Percentiles rank a stretch among this genome's conserved stretches.
These are phyloP conservation scores for Amyloporia xantha DNA, from an alignment of 768 basidiomycete species.

Conservation along the genomic window DNA sequence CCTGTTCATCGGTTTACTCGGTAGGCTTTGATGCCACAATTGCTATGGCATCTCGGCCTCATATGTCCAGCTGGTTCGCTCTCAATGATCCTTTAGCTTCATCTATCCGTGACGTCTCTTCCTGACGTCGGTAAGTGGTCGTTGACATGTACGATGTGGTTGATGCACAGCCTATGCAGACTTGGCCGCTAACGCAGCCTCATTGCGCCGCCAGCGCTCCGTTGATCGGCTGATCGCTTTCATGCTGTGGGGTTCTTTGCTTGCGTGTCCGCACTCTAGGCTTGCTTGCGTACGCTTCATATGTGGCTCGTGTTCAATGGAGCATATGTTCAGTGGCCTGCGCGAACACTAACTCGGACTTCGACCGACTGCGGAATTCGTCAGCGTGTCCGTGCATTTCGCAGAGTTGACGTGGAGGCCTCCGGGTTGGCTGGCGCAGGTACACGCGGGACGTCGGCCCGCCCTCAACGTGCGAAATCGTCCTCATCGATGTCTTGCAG, in stretches of 20 bases:
- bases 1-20: no score
- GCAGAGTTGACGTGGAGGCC: background rate
- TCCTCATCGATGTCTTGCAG: background rate
- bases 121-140: no score
- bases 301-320: background rate
- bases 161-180: background rate
- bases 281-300: background rate
- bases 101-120: no score
- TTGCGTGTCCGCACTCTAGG: background rate
- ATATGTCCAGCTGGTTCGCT: no score
- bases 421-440: background rate
- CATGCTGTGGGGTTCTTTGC: background rate
- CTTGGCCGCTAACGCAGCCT: background rate
- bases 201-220: background rate
- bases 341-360: background rate
- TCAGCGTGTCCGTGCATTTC: background rate
- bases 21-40: no score
- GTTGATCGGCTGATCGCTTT: background rate
- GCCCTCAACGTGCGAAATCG: background rate
- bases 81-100: no score
- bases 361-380: background rate
- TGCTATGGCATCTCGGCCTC: no score
- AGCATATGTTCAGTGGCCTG: background rate
- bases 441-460: background rate
- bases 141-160: no score